Evolutionary conservation across 257 asterid species (phyloP), one percentile per base, ranked within the genome.

Genomic region (Jacaranda copaia): DNA sequence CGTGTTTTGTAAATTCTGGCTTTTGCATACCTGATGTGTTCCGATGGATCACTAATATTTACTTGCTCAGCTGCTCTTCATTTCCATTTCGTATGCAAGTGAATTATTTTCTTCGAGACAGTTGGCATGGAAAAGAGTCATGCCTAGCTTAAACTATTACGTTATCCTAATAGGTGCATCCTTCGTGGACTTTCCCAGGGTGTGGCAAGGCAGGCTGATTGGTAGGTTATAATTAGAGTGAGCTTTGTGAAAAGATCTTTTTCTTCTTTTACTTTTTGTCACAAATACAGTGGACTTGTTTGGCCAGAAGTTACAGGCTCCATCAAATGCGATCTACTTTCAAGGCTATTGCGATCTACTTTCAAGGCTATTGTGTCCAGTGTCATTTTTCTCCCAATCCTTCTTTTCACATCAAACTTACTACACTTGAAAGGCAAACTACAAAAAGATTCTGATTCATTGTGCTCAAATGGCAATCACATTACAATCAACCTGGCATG

Each of bases 121-220:
- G 32, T 25, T 25, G 32, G 32, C 32, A 25, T 25, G 32, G 32
- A 25, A 25, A 25, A 25, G 32, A 25, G 32, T 25, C 32, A 2
- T 25, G 2, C 32, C 32, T 25, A 25, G 32, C 32, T 25, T 25
- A 45, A 20, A 35, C 38, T 70, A 51, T 46, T 6, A 12, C 0
- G 25, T 20, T 53, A 9, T 59, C 65, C 65, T 59, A 8, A 19
- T 72, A 38, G 39, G 73, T 32, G 61, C 61, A 67, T 57, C 43
- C 15, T 42, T 51, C 56, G 36, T 42, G 70, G 62, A 59, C 51
- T 68, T 39, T 68, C 46, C 16, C 49, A 25, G 46, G n/a, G 20
- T 32, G 58, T 25, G 55, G 60, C 16, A 7, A 52, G 74, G 25
- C 68, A 58, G 66, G 73, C 52, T 49, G 65, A 57, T 78, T 25